phyloP scores from a whole-genome alignment of 768 basidiomycete species.

The Boletus vermiculosoides region DNA sequence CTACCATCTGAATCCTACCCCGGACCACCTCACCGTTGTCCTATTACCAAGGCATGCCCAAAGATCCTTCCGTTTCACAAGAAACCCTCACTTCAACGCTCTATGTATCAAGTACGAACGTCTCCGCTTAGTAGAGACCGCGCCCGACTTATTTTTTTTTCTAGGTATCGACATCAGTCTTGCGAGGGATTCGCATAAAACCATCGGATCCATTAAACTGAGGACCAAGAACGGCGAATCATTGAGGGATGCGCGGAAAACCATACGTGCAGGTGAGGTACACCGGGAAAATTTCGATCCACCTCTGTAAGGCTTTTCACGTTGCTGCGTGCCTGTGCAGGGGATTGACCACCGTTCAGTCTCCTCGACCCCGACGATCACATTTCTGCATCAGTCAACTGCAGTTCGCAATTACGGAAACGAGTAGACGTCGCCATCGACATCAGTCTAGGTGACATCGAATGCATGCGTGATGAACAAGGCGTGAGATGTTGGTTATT shows the following conservation, averaged over 20 bases:
- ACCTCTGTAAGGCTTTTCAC: constrained; percentile 6
- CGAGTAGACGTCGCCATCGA: background rate
- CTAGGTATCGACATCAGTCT: constrained; percentile 5
- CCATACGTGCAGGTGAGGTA: background rate
- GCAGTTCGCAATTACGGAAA: background rate
- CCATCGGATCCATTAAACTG: constrained; percentile 3
- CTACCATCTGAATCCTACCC: background rate
- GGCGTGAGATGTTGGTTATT: constrained; percentile 7
- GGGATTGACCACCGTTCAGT: background rate
- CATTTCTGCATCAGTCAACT: background rate
- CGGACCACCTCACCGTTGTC: background rate
- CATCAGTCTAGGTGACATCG: constrained; percentile 4
- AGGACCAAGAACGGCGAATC: background rate
- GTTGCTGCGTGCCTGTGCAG: background rate
- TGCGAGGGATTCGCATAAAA: constrained; percentile 6
- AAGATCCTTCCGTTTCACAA: background rate
- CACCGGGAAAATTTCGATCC: constrained; percentile 1
- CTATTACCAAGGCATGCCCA: constrained; percentile 1
- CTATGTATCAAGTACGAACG: constrained; percentile 5
- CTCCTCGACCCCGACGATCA: background rate
- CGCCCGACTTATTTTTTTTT: background rate
- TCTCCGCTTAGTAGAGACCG: background rate
- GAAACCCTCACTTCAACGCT: background rate
- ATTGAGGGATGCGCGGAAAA: background rate
- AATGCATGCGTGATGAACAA: background rate